A percentile compares a stretch with the other conserved stretches of the same genome.
Conservation (phyloP, 2,329 filamentous ascomycete genomes). For the Torrubiellomyces zombiae region DNA sequence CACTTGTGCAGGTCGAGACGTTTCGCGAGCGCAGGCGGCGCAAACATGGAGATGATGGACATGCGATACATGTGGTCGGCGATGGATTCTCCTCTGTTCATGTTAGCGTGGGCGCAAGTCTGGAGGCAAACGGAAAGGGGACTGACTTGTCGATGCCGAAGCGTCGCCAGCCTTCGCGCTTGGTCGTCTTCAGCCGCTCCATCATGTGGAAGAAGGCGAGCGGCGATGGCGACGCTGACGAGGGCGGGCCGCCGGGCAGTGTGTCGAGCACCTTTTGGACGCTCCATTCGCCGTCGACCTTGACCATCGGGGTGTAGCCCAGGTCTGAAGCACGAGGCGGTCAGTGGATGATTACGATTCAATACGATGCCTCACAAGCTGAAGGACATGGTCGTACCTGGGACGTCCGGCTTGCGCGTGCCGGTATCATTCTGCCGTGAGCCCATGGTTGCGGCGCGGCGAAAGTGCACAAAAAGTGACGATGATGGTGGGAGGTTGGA, state of each 20-base stretch:
- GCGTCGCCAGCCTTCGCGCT: conserved; percentile 87
- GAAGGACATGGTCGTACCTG: conserved; percentile 11
- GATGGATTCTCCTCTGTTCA: conserved; percentile 64
- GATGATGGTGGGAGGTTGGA: no score
- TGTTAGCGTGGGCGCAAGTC: conserved; percentile 2
- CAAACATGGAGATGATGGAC: conserved; percentile 89
- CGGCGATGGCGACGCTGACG: conserved; percentile 51
- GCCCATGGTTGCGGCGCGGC: conserved; percentile 9
- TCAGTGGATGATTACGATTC: neutral
- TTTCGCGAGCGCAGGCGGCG: conserved; percentile 54
- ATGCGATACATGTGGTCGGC: conserved; percentile 99
- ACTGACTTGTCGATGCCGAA: conserved; percentile 53
- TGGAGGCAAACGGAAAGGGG: neutral
- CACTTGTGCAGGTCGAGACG: conserved; percentile 66
- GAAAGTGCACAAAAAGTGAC: no score
- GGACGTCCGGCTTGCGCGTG: conserved; percentile 7
- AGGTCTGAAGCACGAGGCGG: no score
- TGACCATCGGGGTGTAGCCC: conserved; percentile 18
- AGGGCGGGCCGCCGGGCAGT: conserved; percentile 37
- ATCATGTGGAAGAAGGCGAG: conserved; percentile 89
- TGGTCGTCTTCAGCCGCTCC: conserved; percentile 86
- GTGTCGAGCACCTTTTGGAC: conserved; percentile 48
- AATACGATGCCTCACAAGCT: conserved; percentile 1
- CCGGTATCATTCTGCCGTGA: conserved; percentile 11
- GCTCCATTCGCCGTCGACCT: conserved; percentile 32